These are phyloP conservation scores for Xylariaceae sp. DNA, from an alignment of 2,329 filamentous ascomycete genomes.

Conservation along the genomic window DNA sequence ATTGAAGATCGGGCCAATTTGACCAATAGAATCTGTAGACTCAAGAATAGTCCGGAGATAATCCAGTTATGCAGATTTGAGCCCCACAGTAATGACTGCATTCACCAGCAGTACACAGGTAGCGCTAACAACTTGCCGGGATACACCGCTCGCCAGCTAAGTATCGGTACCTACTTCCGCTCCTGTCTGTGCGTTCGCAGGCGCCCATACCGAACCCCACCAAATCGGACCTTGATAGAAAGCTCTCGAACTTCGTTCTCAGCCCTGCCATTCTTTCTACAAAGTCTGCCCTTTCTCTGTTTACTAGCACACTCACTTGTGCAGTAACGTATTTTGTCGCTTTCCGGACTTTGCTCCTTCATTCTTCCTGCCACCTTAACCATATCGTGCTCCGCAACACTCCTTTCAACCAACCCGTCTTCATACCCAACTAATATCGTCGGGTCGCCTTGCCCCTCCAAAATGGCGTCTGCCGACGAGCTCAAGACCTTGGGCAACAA, in stretches of 20 bases:
- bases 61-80: no score
- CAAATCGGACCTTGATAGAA: conserved; percentile 15
- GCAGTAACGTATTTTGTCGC: not conserved
- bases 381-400: not conserved
- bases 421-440: not conserved
- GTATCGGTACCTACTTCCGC: no score
- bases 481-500: conserved; percentile 98
- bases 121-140: no score
- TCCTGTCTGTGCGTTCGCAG: not conserved
- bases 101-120: no score
- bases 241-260: conserved; percentile 23
- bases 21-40: no score
- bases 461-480: conserved; percentile 62
- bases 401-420: not conserved
- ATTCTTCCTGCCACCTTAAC: not conserved
- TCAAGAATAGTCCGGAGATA: no score
- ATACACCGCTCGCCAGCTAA: no score
- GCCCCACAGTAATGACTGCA: no score
- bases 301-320: not conserved
- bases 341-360: not conserved
- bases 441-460: conserved; percentile 2
- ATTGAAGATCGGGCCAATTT: no score
- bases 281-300: conserved; percentile 2
- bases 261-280: conserved; percentile 15
- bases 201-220: conserved; percentile 1